These are phyloP conservation scores for Aspergillus eucalypticola DNA, from an alignment of 2,329 filamentous ascomycete species.

Conservation along the genomic window DNA sequence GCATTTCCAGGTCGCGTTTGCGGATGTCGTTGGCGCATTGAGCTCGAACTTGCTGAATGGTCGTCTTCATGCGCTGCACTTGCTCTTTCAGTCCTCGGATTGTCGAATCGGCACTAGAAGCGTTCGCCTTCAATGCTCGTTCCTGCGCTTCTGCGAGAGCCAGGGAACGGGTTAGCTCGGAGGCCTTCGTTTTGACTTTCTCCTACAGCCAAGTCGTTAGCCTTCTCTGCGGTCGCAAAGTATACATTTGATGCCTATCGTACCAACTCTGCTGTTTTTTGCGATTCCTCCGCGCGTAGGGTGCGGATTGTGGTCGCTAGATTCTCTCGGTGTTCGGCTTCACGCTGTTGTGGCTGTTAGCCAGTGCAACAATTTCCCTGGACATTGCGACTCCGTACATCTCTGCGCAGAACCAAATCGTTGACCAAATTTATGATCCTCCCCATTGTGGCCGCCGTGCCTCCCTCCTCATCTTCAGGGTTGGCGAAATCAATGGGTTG, in stretches of 20 bases:
- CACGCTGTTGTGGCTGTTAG: slow-evolving; percentile 59
- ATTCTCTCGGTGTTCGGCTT: slow-evolving; percentile 83
- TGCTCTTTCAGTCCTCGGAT: slow-evolving; percentile 82
- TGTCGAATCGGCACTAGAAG: slow-evolving; percentile 72
- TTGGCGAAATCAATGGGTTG: slow-evolving; percentile 73
- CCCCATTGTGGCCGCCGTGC: slow-evolving; percentile 70
- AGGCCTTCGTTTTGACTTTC: slow-evolving; percentile 55
- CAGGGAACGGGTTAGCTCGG: slow-evolving; percentile 59
- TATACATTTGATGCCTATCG: slow-evolving; percentile 29
- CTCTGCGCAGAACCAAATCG: slow-evolving; percentile 84
- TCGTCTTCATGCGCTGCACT: slow-evolving; percentile 72
- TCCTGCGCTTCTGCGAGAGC: slow-evolving; percentile 69
- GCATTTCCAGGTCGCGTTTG: slow-evolving; percentile 85
- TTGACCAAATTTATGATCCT: slow-evolving; percentile 91
- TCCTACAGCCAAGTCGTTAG: slow-evolving; percentile 40
- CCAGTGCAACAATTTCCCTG: not conserved
- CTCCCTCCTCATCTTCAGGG: slow-evolving; percentile 63
- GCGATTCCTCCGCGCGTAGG: slow-evolving; percentile 72
- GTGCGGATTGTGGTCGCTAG: slow-evolving; percentile 75
- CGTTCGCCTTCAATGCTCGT: slow-evolving; percentile 66
- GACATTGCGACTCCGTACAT: slow-evolving; percentile 60
- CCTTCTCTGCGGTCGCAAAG: not conserved
- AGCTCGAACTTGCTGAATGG: slow-evolving; percentile 78
- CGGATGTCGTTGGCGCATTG: slow-evolving; percentile 89
- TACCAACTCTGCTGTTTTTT: slow-evolving; percentile 69